These are phyloP conservation scores for Inosperma sp. DNA, from an alignment of 768 basidiomycete species.

Conservation along the genomic window DNA sequence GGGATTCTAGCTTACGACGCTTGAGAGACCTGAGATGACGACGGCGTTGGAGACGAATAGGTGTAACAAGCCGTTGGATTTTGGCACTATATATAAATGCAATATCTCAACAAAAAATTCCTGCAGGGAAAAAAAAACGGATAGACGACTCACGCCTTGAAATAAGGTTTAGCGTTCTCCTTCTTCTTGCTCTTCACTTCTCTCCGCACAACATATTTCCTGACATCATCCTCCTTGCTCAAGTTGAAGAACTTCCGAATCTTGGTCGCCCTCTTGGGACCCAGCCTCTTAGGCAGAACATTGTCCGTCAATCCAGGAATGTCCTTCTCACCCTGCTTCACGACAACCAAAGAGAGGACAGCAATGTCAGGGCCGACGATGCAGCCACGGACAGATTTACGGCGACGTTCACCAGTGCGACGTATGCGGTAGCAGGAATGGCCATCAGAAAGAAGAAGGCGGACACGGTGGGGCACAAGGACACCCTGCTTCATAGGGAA, in stretches of 20 bases:
- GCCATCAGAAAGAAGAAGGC: conserved; percentile 89
- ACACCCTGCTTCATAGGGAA: conserved; percentile 99
- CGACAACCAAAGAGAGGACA: conserved; percentile 88
- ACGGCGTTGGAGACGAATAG: conserved; percentile 92
- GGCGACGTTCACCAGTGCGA: conserved; percentile 92
- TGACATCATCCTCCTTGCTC: conserved; percentile 95
- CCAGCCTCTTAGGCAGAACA: conserved; percentile 91
- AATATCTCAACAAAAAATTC: neutral
- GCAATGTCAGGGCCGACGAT: conserved; percentile 97
- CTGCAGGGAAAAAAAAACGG: neutral
- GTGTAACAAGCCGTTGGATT: conserved; percentile 96
- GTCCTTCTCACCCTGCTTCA: conserved; percentile 91
- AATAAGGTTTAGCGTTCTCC: conserved; percentile 86
- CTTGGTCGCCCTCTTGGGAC: conserved; percentile 96
- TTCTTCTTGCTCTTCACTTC: conserved; percentile 91
- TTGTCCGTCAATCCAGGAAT: conserved; percentile 89
- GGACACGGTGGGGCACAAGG: conserved; percentile 88
- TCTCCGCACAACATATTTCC: conserved; percentile 92
- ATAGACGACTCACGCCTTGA: conserved; percentile 90
- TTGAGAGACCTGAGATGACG: conserved; percentile 88
- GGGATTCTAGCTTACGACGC: conserved; percentile 79
- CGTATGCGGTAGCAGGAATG: conserved; percentile 97
- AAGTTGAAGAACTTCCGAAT: conserved; percentile 98
- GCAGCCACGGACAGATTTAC: conserved; percentile 98
- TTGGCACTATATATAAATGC: conserved; percentile 65